These are phyloP conservation scores for Candida albicans DNA, from an alignment of 1,139 yeast species.

Conservation along the genomic window DNA sequence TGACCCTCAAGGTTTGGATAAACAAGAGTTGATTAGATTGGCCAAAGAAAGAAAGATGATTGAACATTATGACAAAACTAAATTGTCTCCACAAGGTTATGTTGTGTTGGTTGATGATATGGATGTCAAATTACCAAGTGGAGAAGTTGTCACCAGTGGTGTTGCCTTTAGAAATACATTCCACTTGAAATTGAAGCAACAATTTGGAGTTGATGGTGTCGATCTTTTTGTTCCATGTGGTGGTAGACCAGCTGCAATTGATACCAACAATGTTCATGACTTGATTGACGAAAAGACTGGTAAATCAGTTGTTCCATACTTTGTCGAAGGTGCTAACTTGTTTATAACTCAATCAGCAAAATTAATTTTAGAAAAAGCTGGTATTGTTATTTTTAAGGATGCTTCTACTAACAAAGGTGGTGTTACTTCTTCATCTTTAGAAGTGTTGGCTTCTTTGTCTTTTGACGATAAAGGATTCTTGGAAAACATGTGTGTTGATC, in stretches of 20 bases:
- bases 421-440: slow-evolving; percentile 94
- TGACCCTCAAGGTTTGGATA: slow-evolving; percentile 88
- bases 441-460: slow-evolving; percentile 91
- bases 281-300: slow-evolving; percentile 78
- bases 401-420: slow-evolving; percentile 99
- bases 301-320: slow-evolving; percentile 74
- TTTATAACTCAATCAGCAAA: slow-evolving; percentile 95
- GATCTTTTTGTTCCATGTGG: slow-evolving; percentile 96
- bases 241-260: slow-evolving; percentile 97
- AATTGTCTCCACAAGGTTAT: slow-evolving; percentile 75
- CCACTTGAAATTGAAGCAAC: slow-evolving; percentile 73
- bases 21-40: slow-evolving; percentile 71
- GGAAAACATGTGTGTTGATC: slow-evolving; percentile 69
- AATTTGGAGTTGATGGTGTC: slow-evolving; percentile 60
- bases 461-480: slow-evolving; percentile 83
- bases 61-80: slow-evolving; percentile 62
- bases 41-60: slow-evolving; percentile 81
- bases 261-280: slow-evolving; percentile 73
- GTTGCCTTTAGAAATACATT: slow-evolving; percentile 89
- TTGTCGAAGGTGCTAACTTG: slow-evolving; percentile 97
- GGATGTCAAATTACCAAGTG: slow-evolving; percentile 76
- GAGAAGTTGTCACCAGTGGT: slow-evolving; percentile 75
- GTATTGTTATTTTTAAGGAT: slow-evolving; percentile 85
- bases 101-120: slow-evolving; percentile 83
- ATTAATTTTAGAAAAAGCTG: slow-evolving; percentile 80